These are phyloP conservation scores for Piedraia hortae DNA, from an alignment of 2,329 filamentous ascomycete genomes.

Conservation along the genomic window DNA sequence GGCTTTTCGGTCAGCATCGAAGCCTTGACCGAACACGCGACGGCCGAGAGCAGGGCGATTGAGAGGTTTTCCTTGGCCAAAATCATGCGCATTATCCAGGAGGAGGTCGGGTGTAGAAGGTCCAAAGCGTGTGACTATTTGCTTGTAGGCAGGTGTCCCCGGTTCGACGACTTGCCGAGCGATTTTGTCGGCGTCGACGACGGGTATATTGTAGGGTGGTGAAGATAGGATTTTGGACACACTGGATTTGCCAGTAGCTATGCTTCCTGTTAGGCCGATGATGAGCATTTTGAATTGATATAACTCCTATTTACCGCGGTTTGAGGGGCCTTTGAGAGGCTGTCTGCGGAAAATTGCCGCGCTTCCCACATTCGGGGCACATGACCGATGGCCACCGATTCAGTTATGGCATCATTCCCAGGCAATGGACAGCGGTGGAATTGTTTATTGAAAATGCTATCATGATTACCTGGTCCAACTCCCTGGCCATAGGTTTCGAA, in stretches of 20 bases:
- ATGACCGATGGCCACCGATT: too few species aligned
- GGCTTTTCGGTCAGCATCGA: slow-evolving; percentile 45
- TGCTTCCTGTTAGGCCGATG: slow-evolving; percentile 85
- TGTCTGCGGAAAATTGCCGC: too few species aligned
- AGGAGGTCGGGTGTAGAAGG: slow-evolving; percentile 68
- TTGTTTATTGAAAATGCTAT: too few species aligned
- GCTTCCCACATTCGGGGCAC: too few species aligned
- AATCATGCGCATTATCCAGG: slow-evolving; percentile 24
- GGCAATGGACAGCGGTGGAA: too few species aligned
- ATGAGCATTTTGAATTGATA: slow-evolving; percentile 46
- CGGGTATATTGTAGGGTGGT: slow-evolving; percentile 58
- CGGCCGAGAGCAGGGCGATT: slow-evolving; percentile 67
- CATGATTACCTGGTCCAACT: too few species aligned
- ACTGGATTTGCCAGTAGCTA: slow-evolving; percentile 94
- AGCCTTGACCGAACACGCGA: slow-evolving; percentile 58
- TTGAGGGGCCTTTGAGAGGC: too few species aligned
- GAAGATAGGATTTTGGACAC: slow-evolving; percentile 59
- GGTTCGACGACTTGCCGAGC: slow-evolving; percentile 87
- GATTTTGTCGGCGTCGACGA: slow-evolving; percentile 82
- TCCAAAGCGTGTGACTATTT: slow-evolving; percentile 58
- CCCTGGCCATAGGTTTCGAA: too few species aligned
- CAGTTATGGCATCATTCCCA: too few species aligned
- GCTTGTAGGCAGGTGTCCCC: slow-evolving; percentile 55
- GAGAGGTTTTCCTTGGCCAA: slow-evolving; percentile 41
- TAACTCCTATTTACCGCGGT: neutral